Base-by-base conservation (phyloP, 169 alveolate genomes). In the Plasmodium inui region DNA sequence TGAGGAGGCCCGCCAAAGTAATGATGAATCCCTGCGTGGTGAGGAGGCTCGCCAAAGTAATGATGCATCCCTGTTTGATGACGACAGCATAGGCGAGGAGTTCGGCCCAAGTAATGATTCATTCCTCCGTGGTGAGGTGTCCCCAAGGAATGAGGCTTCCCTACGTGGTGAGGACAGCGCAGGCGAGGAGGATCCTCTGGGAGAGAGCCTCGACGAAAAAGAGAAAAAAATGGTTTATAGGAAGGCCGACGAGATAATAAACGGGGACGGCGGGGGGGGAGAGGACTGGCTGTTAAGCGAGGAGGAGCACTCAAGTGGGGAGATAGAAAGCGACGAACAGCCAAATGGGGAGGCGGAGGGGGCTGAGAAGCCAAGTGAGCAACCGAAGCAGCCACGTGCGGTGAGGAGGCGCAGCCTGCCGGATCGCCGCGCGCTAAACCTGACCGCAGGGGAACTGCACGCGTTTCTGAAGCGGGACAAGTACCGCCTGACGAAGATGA, bases 221-320 rank as follows among this genome's bases (percentile, higher is more conserved):
- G 61, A 74, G 32, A 74, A 74, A 74, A 32, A 22, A 7, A 74
- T 6, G 5, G 46, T 88, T 50, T 88, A 88, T 50, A 80, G 39
- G 4, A 88, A 79, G 53, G 94, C 81, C 4, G 94, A 88, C 34
- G 89, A 88, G 41, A 78, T 88, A 57, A 39, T 88, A 34, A 88
- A 67, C n/a, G 7, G 22, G 37, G 76, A 57, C 22, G 46, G 26
- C 34, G 57, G 19, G 1, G 37, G 44, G 30, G 90, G 70, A 8
- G 90, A 78, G 30, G 94, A 88, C n/a, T 78, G 94, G 88, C 30
- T 85, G 12, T 3, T 53, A 30, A 85, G 79, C n/a, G 93, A 85
- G 30, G 17, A 6, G 2, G 30, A 72, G 14, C 78, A 84, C 34
- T 6, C 3, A 0, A 12, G 71, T 37, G 44, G 71, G 71, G 19